Evolutionary conservation across 2,329 filamentous ascomycete genomes (phyloP).

Genomic region (Scopulariopsis brevicaulis): DNA sequence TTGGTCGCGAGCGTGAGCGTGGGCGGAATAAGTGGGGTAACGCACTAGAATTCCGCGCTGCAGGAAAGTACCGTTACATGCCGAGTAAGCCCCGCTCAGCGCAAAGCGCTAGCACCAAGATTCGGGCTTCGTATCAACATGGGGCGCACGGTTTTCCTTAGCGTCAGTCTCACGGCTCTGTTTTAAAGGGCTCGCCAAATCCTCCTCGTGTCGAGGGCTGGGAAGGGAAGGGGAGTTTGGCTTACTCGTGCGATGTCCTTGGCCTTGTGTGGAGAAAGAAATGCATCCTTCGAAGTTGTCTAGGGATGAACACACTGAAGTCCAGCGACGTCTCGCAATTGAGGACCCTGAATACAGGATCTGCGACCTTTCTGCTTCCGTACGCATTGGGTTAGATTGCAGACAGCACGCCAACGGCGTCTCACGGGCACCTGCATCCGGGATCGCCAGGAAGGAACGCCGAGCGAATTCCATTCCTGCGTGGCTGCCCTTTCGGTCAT

Average conservation of each 20-base stretch:
- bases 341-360: not conserved
- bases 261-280: not conserved
- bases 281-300: not conserved
- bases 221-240: not conserved
- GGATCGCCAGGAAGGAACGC: not conserved
- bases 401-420: not conserved
- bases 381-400: not conserved
- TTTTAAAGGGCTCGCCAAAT: no score
- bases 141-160: not conserved
- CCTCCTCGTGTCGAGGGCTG: no score
- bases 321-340: not conserved
- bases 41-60: not conserved
- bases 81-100: no score
- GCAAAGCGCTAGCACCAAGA: not conserved
- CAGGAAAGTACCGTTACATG: not conserved
- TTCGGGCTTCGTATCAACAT: not conserved
- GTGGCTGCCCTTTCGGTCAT: not conserved
- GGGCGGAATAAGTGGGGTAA: not conserved
- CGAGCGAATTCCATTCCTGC: not conserved
- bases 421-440: not conserved
- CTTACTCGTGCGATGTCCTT: not conserved
- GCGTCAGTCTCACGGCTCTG: not conserved
- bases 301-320: not conserved
- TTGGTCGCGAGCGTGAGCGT: not conserved
- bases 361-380: not conserved